Base-by-base conservation (phyloP, 1,139 yeast species). In the Candida smagusa region DNA sequence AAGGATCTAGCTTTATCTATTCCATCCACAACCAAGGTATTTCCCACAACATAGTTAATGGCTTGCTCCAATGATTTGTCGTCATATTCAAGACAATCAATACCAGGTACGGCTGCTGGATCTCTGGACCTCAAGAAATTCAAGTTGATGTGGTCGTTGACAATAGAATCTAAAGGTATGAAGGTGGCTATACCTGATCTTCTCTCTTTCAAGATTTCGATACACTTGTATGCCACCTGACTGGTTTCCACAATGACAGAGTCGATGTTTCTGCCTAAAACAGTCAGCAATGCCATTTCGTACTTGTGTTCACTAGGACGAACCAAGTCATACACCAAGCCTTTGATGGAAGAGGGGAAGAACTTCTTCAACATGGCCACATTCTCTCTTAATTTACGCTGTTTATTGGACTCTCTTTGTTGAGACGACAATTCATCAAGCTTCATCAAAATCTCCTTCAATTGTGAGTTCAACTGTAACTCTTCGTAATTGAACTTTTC, bases 151-250 rank as follows among this genome's bases (percentile, higher is more conserved):
- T 76, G 69, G n/a, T 78, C 83, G 21, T 47, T 48, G 12, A 58
- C 55, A 28, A 92, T 79, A 1, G 90, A 74, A 52, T 89, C 95
- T 38, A 92, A 65, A 0, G 98, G 98, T 44, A 92, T 84, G 50
- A 92, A 90, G 0, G 95, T 81, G 1, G 92, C 90, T 9, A 78
- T 74, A 34, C 97, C 97, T 9, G 84, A 68, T 46, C 96, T 74
- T 55, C 94, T 92, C 47, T 87, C 95, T 50, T 89, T 87, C 58
- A 92, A 67, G 40, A 84, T 83, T 12, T 80, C 79, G 50, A 92
- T 84, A 61, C 98, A 90, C 45, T 81, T 83, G 41, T 83, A 79
- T 1, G 97, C 98, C 12, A 84, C 77, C 9, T 80, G 61, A 2
- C 84, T 64, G 19, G 78, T 77, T 49, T 88, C 96, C 4, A 92